Evolutionary conservation across 1,284 basidiomycete species (phyloP), one percentile per base, ranked within the genome.

Genomic region (Taiwanofungus camphoratus): DNA sequence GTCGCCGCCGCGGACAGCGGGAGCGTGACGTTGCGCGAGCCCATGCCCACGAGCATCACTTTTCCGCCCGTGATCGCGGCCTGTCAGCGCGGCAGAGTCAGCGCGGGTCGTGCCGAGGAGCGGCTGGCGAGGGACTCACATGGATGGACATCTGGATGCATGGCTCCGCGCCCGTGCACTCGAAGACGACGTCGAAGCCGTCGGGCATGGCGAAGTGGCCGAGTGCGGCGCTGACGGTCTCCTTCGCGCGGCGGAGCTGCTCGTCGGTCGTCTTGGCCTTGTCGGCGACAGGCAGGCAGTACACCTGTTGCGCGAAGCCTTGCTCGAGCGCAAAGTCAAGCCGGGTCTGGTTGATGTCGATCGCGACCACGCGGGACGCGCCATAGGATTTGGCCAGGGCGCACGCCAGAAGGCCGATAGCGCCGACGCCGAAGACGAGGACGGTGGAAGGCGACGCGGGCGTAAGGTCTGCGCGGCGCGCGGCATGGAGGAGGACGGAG

Each of bases 21-120:
- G 39, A 95, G 73, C 48, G 76, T 73, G 46, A 88, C 79, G 57
- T 86, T 87, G 49, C 83, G 79, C 16, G 88, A 82, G 52, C 94
- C 94, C 94, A 98, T 98, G 23, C 94, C 94, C 54, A 98, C 82
- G 56, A 92, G 87, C 71, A 92, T 84, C 43, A 95, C 87, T 61
- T 87, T 89, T 33, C 90, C 89, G 41, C 92, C 93, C 4, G 88
- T 73, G 41, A 76, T 70, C 22, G 92, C 89, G 55, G 85, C 78
- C 87, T 91, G 60, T 46, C 26, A 44, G 30, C 41, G 45, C 19
- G 15, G 33, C 20, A 11, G 33, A 36, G 33, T 44, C 36, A 49
- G 27, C 30, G 21, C 29, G 21, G 13, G 19, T 9, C 23, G 23
- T 16, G 31, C 24, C 16, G 4, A 3, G 32, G 18, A 21, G 21